phyloP scores from a whole-genome alignment of 2,329 filamentous ascomycete species.

The Talaromyces sp. region DNA sequence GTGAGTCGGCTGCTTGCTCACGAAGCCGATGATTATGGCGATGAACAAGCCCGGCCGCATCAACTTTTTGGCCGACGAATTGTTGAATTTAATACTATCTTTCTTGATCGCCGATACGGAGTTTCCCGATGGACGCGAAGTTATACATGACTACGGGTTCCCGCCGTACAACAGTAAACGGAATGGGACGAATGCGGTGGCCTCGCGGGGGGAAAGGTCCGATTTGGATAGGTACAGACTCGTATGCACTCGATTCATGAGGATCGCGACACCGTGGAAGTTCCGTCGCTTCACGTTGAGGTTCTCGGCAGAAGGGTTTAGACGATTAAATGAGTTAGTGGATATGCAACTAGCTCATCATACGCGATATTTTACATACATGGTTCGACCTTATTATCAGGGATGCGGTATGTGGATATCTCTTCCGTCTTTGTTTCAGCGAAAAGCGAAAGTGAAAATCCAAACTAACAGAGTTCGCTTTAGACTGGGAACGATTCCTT shows the following conservation, averaged over 20 bases:
- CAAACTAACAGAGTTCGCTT: not conserved
- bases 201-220: constrained; percentile 25
- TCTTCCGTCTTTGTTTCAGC: not conserved
- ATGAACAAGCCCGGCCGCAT: constrained; percentile 30
- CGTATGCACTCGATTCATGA: constrained; percentile 38
- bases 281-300: constrained; percentile 35
- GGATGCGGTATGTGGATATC: constrained; percentile 29
- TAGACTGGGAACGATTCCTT: constrained; percentile 29
- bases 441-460: no score
- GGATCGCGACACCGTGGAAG: constrained; percentile 36
- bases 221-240: constrained; percentile 39
- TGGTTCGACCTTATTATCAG: constrained; percentile 38
- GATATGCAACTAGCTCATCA: constrained; percentile 34
- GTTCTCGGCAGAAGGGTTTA: constrained; percentile 33
- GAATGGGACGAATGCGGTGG: not conserved
- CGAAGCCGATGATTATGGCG: constrained; percentile 16
- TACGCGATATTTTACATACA: constrained; percentile 36
- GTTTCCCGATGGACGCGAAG: constrained; percentile 13
- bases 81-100: constrained; percentile 30
- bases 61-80: constrained; percentile 33
- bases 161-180: not conserved
- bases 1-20: constrained; percentile 28
- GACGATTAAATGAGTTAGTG: constrained; percentile 30
- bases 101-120: constrained; percentile 23
- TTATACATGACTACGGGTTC: constrained; percentile 7